phyloP scores from a whole-genome alignment of 2,329 filamentous ascomycete species.

The Pseudogymnoascus sp. region DNA sequence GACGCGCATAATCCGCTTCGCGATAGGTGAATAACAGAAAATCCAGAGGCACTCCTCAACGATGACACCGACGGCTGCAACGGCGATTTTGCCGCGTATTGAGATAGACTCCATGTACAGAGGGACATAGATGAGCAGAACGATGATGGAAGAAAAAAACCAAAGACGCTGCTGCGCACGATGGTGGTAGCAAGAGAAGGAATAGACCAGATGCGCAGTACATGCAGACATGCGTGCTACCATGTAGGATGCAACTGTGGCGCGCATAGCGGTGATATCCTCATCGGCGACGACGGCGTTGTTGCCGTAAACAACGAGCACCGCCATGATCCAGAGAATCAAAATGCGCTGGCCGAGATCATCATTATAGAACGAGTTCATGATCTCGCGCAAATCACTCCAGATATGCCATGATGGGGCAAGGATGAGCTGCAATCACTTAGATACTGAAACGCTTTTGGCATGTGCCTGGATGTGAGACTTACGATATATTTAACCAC shows the following conservation, averaged over 20 bases:
- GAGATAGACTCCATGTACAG: slow-evolving; percentile 36
- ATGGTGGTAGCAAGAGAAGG: slow-evolving; percentile 40
- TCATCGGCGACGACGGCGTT: slow-evolving; percentile 37
- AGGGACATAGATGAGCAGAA: slow-evolving; percentile 35
- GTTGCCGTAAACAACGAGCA: slow-evolving; percentile 40
- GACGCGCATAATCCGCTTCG: slow-evolving; percentile 35
- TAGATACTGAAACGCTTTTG: not conserved
- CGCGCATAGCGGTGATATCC: slow-evolving; percentile 37
- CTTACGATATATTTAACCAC: slow-evolving; percentile 37
- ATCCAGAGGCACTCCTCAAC: slow-evolving; percentile 37
- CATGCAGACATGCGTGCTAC: slow-evolving; percentile 36
- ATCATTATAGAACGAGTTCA: slow-evolving; percentile 46
- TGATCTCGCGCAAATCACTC: slow-evolving; percentile 41
- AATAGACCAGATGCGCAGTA: slow-evolving; percentile 32
- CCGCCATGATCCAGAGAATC: slow-evolving; percentile 43
- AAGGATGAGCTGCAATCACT: slow-evolving; percentile 32
- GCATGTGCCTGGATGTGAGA: not conserved
- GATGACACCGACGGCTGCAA: slow-evolving; percentile 35
- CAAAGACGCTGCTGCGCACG: slow-evolving; percentile 38
- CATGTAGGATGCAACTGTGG: slow-evolving; percentile 39
- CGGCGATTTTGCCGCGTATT: slow-evolving; percentile 34
- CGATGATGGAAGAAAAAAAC: slow-evolving; percentile 34
- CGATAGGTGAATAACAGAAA: slow-evolving; percentile 36
- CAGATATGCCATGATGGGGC: slow-evolving; percentile 43
- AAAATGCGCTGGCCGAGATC: slow-evolving; percentile 39